Conservation (phyloP, 352 stramenopile species). For the Phytophthora hybrid region DNA sequence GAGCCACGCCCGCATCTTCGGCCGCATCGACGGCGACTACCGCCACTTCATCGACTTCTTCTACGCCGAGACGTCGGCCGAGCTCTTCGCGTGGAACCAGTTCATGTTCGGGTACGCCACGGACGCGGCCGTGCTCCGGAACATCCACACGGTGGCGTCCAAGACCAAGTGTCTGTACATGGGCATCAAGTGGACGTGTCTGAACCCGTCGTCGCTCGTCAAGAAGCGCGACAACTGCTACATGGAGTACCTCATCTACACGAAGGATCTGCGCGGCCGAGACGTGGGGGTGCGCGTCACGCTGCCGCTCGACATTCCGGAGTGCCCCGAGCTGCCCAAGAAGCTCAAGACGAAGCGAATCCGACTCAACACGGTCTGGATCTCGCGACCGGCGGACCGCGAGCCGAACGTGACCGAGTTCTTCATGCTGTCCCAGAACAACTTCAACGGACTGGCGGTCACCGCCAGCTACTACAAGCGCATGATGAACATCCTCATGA, state of each 20-base stretch:
- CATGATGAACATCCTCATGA: constrained; percentile 69
- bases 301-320: constrained; percentile 66
- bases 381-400: constrained; percentile 41
- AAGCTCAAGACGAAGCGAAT: constrained; percentile 69
- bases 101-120: constrained; percentile 72
- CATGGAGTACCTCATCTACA: constrained; percentile 82
- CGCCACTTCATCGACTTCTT: constrained; percentile 77
- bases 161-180: constrained; percentile 67
- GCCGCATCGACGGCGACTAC: constrained; percentile 68
- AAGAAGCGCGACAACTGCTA: constrained; percentile 83
- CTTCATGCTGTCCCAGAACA: constrained; percentile 73
- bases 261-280: constrained; percentile 60
- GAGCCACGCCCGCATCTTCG: constrained; percentile 65
- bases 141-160: constrained; percentile 62
- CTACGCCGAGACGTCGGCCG: constrained; percentile 68
- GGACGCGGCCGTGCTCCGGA: constrained; percentile 76
- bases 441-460: constrained; percentile 54
- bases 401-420: constrained; percentile 56
- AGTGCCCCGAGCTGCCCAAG: constrained; percentile 64
- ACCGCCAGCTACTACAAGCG: constrained; percentile 55
- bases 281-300: constrained; percentile 77
- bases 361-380: constrained; percentile 60
- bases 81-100: constrained; percentile 80
- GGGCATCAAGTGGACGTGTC: constrained; percentile 86
- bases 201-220: constrained; percentile 61